Evolutionary conservation across 306 rosid species (phyloP).

Genomic region (Glycine tomentella): DNA sequence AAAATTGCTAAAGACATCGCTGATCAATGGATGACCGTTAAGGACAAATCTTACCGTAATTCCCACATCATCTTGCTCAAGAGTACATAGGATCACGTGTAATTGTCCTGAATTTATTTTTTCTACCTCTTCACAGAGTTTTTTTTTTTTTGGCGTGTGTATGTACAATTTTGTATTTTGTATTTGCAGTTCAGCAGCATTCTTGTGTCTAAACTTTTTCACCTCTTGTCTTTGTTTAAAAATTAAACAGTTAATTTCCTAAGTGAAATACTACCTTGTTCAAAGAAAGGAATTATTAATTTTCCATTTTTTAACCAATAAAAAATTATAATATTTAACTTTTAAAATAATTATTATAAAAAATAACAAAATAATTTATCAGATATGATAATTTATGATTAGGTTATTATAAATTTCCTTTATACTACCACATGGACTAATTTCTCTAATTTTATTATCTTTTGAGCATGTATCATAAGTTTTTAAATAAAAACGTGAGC

Average conservation of each 20-base stretch:
- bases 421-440: no score
- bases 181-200: slow-evolving; percentile 37
- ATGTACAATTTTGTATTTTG: slow-evolving; percentile 45
- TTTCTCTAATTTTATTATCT: no score
- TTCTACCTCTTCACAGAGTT: not conserved
- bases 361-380: no score
- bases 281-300: not conserved
- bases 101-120: not conserved
- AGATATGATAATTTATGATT: no score
- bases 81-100: slow-evolving; percentile 36
- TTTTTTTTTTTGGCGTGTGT: not conserved
- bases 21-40: slow-evolving; percentile 54
- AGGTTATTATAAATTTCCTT: no score
- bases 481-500: not conserved
- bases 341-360: no score
- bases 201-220: not conserved
- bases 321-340: no score
- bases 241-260: not conserved
- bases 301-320: no score
- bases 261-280: slow-evolving; percentile 11
- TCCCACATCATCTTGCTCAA: slow-evolving; percentile 60
- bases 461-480: not conserved
- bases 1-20: slow-evolving; percentile 65
- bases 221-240: not conserved
- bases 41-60: slow-evolving; percentile 47